phyloP scores from a whole-genome alignment of 179 eudicot species.

The Beta macrorhiza region DNA sequence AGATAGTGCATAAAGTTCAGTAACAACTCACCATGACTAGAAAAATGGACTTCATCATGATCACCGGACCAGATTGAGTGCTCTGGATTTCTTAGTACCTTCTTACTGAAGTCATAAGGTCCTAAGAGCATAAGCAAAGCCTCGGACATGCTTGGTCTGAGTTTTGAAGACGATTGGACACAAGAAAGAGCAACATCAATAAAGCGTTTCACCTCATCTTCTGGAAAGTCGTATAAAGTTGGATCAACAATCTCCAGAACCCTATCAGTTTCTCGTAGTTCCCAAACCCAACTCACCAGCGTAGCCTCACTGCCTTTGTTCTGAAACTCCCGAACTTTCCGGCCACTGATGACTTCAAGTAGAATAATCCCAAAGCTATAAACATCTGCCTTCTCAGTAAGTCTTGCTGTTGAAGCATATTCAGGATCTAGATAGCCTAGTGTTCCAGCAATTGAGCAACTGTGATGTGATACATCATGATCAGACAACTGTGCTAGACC shows the following conservation, averaged over 20 bases:
- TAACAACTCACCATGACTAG: constrained; percentile 17
- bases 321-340: neutral
- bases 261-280: constrained; percentile 14
- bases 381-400: constrained; percentile 26
- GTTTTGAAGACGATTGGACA: constrained; percentile 13
- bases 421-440: constrained; percentile 24
- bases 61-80: neutral
- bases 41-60: neutral
- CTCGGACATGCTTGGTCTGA: constrained; percentile 25
- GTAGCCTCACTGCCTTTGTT: neutral
- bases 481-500: neutral
- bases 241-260: constrained; percentile 25
- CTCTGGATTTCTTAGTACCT: constrained; percentile 13
- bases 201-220: constrained; percentile 23
- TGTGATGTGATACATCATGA: neutral
- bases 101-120: constrained; percentile 16
- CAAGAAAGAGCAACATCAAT: constrained; percentile 26
- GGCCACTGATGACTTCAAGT: constrained; percentile 30
- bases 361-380: constrained; percentile 26
- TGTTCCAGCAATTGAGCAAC: constrained; percentile 7
- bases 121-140: constrained; percentile 31
- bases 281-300: constrained; percentile 21
- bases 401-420: neutral
- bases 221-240: neutral
- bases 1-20: too few species aligned